Conservation (phyloP, 2,329 filamentous ascomycete species). For the Coniochaeta ligniaria region DNA sequence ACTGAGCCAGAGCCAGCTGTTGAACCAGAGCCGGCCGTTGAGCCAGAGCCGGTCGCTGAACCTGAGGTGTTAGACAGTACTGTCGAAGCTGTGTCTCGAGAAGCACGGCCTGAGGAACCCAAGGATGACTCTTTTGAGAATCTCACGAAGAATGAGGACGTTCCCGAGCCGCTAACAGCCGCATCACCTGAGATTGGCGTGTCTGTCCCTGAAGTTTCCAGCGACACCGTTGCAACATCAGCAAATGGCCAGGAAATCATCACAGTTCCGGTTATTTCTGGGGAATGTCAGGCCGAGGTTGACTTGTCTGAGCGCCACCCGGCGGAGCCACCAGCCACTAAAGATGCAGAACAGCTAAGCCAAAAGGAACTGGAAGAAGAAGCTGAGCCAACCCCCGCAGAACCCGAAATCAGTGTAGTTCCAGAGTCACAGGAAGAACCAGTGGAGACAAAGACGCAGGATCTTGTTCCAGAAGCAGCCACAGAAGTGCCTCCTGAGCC, state of each 20-base stretch:
- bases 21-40: not conserved
- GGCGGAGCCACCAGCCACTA: not conserved
- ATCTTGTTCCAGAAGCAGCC: too few relatives aligned
- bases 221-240: not conserved
- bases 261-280: too few relatives aligned
- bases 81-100: not conserved
- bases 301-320: not conserved
- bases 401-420: not conserved
- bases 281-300: too few relatives aligned
- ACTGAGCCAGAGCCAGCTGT: too few relatives aligned
- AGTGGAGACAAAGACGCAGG: not conserved
- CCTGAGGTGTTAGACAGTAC: not conserved
- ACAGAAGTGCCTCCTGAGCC: not conserved
- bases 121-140: not conserved
- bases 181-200: slow-evolving; percentile 2
- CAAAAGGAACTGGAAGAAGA: too few relatives aligned
- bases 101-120: not conserved
- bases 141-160: not conserved
- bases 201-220: slow-evolving; percentile 1
- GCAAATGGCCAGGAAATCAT: too few relatives aligned
- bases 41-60: not conserved
- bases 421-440: not conserved
- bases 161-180: not conserved
- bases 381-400: not conserved
- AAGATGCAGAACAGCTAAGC: too few relatives aligned